Evolutionary conservation across 148 eudicot species (phyloP), one percentile per base, ranked within the genome.

Genomic region (Euryodendron excelsum): DNA sequence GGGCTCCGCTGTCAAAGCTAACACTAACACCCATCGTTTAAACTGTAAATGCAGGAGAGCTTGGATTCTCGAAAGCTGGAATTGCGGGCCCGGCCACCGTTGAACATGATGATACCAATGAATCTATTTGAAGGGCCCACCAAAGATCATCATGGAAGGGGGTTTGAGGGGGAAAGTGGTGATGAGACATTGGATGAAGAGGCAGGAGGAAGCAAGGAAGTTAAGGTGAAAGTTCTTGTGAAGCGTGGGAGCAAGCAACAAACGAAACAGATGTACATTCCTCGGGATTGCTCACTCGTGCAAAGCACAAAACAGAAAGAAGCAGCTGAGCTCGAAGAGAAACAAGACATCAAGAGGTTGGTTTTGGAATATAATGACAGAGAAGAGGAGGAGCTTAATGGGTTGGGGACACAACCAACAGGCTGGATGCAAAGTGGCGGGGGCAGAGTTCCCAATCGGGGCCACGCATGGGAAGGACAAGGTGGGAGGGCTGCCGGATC

Each of bases 311-410:
- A 92, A 82, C 93, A 91, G 87, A 96, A 91, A 47, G 99, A 96
- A 86, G 98, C 98, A 23, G 99, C 98, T 64, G 99, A 96, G 84
- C 89, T 96, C 9, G 99, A 96, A 84, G 99, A 96, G 85, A 96
- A 96, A 53, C 98, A 96, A 82, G 97, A 96, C 84, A 96, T 96
- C 71, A 96, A 96, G 82, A 86, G 98, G 76, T 76, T 91, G 84
- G 95, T 96, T 45, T 78, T 96, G 88, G 99, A 96, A 82, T 96
- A 96, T 79, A 96, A 93, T 79, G 99, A 93, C 47, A 87, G 98
- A 84, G 98, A 93, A 84, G 99, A 96, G 74, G 99, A 96, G 88
- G 99, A 93, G 82, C 87, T 90, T 39, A 85, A 87, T 64, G 92
- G 91, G 56, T 74, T 80, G 5, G 93, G 90, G 33, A 76, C 73